Percentiles rank a stretch among this genome's conserved stretches.
These are phyloP conservation scores for Hylodesmum podocarpum DNA, from an alignment of 306 rosid genomes.

Conservation along the genomic window DNA sequence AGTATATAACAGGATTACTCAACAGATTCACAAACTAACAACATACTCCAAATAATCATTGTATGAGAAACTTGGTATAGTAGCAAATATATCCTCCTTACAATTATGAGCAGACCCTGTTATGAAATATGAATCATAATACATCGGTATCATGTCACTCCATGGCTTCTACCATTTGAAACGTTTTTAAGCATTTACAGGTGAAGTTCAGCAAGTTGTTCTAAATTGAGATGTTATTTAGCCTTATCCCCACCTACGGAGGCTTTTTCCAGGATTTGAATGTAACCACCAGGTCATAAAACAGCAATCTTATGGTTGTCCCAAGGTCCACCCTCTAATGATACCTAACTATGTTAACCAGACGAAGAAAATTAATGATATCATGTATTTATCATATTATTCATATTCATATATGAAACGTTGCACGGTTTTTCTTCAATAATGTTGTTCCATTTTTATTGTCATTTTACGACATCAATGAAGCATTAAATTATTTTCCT, in stretches of 20 bases:
- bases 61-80: neutral
- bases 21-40: neutral
- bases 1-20: neutral
- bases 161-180: neutral
- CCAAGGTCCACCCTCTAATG: neutral
- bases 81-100: neutral
- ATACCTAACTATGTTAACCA: neutral
- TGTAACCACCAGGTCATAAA: neutral
- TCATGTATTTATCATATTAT: neutral
- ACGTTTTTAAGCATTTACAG: neutral
- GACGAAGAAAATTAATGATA: neutral
- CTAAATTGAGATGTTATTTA: neutral
- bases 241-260: neutral
- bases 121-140: neutral
- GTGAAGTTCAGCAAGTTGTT: neutral
- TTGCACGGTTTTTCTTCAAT: neutral
- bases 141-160: neutral
- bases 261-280: neutral
- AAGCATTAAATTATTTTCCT: neutral
- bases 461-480: neutral
- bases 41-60: neutral
- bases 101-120: neutral
- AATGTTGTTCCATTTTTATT: neutral
- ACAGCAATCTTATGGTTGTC: neutral
- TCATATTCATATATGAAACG: neutral